Base-by-base conservation (phyloP, 2,329 filamentous ascomycete genomes). In the Neofusicoccum parvum region DNA sequence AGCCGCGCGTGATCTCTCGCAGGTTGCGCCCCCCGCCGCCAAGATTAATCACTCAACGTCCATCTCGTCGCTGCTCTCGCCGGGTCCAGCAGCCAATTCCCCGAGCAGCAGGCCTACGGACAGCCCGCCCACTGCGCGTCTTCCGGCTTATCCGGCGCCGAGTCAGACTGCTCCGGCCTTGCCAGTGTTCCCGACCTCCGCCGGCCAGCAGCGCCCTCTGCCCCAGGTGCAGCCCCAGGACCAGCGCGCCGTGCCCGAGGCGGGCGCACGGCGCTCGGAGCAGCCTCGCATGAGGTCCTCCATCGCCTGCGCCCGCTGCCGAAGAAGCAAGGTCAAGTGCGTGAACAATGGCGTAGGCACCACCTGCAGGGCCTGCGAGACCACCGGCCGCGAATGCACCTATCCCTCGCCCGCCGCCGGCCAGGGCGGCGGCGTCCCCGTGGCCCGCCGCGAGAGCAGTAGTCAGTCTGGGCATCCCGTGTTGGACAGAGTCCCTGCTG, bases 301-400 rank as follows among this genome's bases (percentile, higher is more conserved):
- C 73, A 92, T 94, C 74, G 91, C 92, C 54, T 95, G 92, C 78
- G 82, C 87, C 67, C 85, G 87, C 68, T 94, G 92, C 75, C 86
- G 92, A 66, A 87, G 87, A 72, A 92, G 90, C 75, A 96, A 95
- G 79, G 92, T 94, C 75, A 94, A 94, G 79, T 96, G 92, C 80
- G 88, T 92, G 76, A 95, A 95, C 78, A 85, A 86, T 70, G 91
- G 91, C 67, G 86, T 89, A 65, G 86, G 86, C 68, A 88, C 87
- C 15, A 87, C 86, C 15, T 96, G 92, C 80, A 87, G 91, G 68
- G 88, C 88, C 12, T 96, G 92, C 75, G 86, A 90, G 73, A 88
- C 88, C 67, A 87, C 87, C 59, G 87, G 88, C 50, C 86, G 90
- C 73, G 86, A 91, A 67, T 95, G 92, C 74, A 85, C 86, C 68